Conservation (phyloP, 1,284 basidiomycete genomes). For the Rhodotorula sp. region DNA sequence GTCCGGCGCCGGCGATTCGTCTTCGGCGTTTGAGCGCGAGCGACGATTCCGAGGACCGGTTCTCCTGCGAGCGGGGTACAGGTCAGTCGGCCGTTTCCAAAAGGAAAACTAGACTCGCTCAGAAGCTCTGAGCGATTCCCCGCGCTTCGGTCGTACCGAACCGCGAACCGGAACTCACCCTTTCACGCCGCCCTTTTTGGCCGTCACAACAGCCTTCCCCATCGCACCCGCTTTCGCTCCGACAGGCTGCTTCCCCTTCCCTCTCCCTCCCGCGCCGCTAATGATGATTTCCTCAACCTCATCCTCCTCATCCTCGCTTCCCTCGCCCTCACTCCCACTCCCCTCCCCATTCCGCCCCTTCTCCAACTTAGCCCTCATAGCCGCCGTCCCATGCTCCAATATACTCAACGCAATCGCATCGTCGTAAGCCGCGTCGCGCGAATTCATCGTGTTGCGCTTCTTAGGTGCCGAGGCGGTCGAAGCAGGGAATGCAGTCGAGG, state of each 20-base stretch:
- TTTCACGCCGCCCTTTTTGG: constrained; percentile 12
- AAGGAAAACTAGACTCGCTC: too few relatives aligned
- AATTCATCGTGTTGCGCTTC: constrained; percentile 95
- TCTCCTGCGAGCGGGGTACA: neutral
- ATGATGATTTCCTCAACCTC: constrained; percentile 6
- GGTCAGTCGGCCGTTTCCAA: neutral
- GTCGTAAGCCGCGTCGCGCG: constrained; percentile 89
- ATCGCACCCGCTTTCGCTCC: constrained; percentile 13
- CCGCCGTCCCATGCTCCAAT: constrained; percentile 25
- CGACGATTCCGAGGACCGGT: neutral
- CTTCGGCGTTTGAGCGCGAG: constrained; percentile 12
- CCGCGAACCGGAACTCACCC: constrained; percentile 5
- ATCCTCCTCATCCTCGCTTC: neutral
- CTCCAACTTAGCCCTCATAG: constrained; percentile 31
- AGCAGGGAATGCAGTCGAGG: constrained; percentile 9
- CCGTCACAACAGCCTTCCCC: constrained; percentile 2
- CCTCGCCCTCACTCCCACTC: neutral
- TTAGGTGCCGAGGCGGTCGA: constrained; percentile 55
- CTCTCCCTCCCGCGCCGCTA: neutral
- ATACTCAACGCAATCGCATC: constrained; percentile 60
- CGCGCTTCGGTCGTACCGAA: too few relatives aligned
- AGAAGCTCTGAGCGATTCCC: too few relatives aligned
- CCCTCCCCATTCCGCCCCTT: constrained; percentile 3
- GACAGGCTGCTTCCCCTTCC: constrained; percentile 1
- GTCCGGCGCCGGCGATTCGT: constrained; percentile 10